These are phyloP conservation scores for Bacidia gigantensis DNA, from an alignment of 495 filamentous ascomycete genomes.

Conservation along the genomic window DNA sequence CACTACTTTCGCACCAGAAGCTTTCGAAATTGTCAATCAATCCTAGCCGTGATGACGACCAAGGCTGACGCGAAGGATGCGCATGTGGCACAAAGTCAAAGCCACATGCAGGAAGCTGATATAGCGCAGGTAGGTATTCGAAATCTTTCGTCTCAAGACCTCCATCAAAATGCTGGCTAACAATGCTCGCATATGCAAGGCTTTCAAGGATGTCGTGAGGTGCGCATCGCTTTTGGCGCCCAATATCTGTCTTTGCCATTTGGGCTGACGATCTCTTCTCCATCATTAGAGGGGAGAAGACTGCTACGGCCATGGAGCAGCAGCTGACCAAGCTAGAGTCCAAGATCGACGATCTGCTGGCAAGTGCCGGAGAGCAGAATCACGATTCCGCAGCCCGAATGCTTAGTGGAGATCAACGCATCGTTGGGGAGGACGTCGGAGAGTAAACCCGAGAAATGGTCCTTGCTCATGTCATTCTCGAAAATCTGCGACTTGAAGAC, in stretches of 20 bases:
- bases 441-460: too few species aligned
- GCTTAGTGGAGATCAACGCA: conserved; percentile 48
- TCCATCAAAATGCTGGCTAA: conserved; percentile 1
- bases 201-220: conserved; percentile 29
- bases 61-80: background rate
- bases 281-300: conserved; percentile 38
- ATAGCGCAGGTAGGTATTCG: conserved; percentile 10
- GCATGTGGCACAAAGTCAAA: background rate
- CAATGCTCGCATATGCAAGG: conserved; percentile 13
- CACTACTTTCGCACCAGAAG: background rate
- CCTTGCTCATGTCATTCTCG: too few species aligned
- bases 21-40: too few species aligned
- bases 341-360: conserved; percentile 45
- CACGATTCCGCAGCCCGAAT: conserved; percentile 2
- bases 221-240: conserved; percentile 9
- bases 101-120: conserved; percentile 4
- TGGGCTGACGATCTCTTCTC: background rate
- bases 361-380: conserved; percentile 26
- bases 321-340: conserved; percentile 38
- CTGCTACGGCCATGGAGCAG: conserved; percentile 41
- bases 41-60: background rate
- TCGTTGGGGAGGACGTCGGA: conserved; percentile 47
- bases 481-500: too few species aligned
- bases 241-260: background rate
- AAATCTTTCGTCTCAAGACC: background rate